Evolutionary conservation across 345 rosid genomes (phyloP).

Genomic region (Linum lewisii): DNA sequence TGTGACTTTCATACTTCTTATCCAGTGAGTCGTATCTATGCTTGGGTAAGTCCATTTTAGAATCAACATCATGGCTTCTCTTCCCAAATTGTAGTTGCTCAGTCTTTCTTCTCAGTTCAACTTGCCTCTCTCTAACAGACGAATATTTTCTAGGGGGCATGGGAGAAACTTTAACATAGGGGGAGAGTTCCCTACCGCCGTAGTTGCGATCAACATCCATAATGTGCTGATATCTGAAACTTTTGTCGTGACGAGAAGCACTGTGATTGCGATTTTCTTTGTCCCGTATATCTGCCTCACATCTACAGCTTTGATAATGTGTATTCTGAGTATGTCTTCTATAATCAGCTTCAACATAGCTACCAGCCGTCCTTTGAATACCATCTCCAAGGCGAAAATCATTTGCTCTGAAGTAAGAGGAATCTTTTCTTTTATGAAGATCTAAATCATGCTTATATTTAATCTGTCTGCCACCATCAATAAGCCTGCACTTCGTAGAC

Average conservation of each 20-base stretch:
- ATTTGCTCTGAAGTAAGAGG: conserved; percentile 16
- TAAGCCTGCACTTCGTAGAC: conserved; percentile 17
- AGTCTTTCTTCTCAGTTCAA: conserved; percentile 24
- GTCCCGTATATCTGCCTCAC: conserved; percentile 19
- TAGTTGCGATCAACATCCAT: conserved; percentile 16
- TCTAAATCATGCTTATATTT: conserved; percentile 18
- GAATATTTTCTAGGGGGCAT: conserved; percentile 14
- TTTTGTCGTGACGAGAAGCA: conserved; percentile 22
- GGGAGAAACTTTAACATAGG: conserved; percentile 18
- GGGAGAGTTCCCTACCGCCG: conserved; percentile 15
- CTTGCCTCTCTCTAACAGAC: conserved; percentile 14
- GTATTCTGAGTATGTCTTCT: conserved; percentile 14
- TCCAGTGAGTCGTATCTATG: conserved; percentile 20
- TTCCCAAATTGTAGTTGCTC: conserved; percentile 16
- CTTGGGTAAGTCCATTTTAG: conserved; percentile 18
- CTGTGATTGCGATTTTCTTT: conserved; percentile 20
- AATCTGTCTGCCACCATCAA: conserved; percentile 23
- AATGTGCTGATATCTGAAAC: conserved; percentile 14
- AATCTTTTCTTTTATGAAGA: conserved; percentile 17
- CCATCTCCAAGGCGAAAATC: conserved; percentile 17
- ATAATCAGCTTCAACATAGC: conserved; percentile 16
- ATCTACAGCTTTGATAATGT: conserved; percentile 19
- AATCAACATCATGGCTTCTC: conserved; percentile 19
- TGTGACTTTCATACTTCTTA: conserved; percentile 20
- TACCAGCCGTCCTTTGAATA: conserved; percentile 19